phyloP scores from a whole-genome alignment of 257 asterid genomes.

The Cinchona pubescens region DNA sequence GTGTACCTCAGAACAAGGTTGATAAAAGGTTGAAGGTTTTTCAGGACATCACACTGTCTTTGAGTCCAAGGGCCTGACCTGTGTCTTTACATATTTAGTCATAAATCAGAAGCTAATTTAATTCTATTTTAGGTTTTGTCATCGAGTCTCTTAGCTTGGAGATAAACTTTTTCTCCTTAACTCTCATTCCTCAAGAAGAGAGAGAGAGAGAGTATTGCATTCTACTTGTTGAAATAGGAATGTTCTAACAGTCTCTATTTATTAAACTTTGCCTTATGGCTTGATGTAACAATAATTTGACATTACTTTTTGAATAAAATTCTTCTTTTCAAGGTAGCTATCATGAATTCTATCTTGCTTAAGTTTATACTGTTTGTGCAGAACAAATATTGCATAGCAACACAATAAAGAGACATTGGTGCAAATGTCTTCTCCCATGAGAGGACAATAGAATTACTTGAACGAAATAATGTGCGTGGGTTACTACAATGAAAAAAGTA shows the following conservation, averaged over 20 bases:
- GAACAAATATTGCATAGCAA: too few relatives aligned
- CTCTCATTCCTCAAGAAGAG: conserved; percentile 16
- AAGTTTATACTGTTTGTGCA: neutral
- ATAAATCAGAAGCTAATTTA: conserved; percentile 13
- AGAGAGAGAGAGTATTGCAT: neutral
- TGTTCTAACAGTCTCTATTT: conserved; percentile 11
- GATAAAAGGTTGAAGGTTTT: conserved; percentile 91
- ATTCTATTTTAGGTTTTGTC: neutral
- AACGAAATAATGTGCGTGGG: neutral
- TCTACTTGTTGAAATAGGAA: neutral
- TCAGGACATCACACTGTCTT: conserved; percentile 66
- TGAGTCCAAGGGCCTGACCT: conserved; percentile 50
- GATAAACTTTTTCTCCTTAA: conserved; percentile 80
- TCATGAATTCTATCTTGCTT: neutral
- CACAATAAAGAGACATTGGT: neutral
- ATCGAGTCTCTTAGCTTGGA: conserved; percentile 35
- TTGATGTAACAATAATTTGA: conserved; percentile 19
- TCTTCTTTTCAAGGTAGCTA: neutral
- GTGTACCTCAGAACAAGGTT: conserved; percentile 36
- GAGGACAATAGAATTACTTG: neutral
- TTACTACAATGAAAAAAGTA: neutral
- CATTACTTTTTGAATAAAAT: conserved; percentile 9
- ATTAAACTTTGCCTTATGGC: conserved; percentile 11
- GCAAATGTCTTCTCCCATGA: neutral
- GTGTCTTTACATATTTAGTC: conserved; percentile 10